A percentile compares a stretch with the other conserved stretches of the same genome.
Conservation (phyloP, 2,329 filamentous ascomycete species). For the Nigrograna mackinnonii region DNA sequence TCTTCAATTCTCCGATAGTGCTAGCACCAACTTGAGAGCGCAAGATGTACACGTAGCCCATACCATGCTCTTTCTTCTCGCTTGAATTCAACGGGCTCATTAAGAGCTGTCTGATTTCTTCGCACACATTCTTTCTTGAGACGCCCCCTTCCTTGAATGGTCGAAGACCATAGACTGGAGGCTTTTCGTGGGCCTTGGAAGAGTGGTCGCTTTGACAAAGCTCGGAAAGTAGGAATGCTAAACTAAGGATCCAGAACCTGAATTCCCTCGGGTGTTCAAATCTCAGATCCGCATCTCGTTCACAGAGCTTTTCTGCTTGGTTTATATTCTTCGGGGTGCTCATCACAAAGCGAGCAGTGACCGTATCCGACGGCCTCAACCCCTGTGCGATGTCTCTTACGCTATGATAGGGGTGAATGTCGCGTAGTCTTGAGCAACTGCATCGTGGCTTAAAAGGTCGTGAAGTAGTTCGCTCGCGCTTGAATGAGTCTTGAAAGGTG, state of each 20-base stretch:
- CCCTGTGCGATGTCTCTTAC: constrained; percentile 7
- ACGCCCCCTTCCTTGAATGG: constrained; percentile 7
- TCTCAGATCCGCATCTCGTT: constrained; percentile 7
- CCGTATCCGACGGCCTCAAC: constrained; percentile 7
- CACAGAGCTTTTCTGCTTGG: constrained; percentile 7
- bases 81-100: constrained; percentile 6
- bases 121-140: constrained; percentile 8
- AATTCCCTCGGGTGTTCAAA: constrained; percentile 7
- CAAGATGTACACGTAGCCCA: constrained; percentile 7
- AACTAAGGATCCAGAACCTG: constrained; percentile 7
- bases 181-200: constrained; percentile 7
- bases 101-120: constrained; percentile 8
- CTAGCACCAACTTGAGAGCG: constrained; percentile 7
- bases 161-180: constrained; percentile 7
- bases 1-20: constrained; percentile 7
- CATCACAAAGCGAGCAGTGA: constrained; percentile 8
- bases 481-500: constrained; percentile 8
- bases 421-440: constrained; percentile 6
- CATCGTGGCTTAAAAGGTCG: constrained; percentile 7
- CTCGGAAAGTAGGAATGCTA: constrained; percentile 7
- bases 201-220: constrained; percentile 7
- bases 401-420: constrained; percentile 7
- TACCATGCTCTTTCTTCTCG: constrained; percentile 6
- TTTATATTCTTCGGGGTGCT: constrained; percentile 8
- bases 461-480: constrained; percentile 7